phyloP scores from a whole-genome alignment of 2,329 filamentous ascomycete genomes.

The Sporothrix protearum region DNA sequence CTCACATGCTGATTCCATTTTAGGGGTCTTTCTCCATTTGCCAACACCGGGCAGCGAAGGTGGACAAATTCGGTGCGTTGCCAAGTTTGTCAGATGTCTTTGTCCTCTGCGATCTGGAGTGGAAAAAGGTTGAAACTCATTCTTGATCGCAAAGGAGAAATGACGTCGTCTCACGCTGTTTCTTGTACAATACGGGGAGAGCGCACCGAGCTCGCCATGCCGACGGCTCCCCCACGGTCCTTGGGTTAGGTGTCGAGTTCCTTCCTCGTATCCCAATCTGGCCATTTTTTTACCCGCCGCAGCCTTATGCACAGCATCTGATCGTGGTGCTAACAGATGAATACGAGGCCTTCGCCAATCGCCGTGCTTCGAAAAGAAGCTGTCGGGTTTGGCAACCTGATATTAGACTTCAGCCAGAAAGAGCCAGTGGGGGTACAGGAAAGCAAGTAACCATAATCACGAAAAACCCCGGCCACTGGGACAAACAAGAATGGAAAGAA shows the following conservation, averaged over 20 bases:
- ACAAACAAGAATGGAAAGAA: background rate
- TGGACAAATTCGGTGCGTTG: background rate
- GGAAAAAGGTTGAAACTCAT: background rate
- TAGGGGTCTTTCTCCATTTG: background rate
- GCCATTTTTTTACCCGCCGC: background rate
- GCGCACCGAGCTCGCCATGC: background rate
- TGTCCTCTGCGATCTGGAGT: background rate
- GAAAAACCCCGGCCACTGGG: constrained; percentile 3
- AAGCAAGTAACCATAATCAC: background rate
- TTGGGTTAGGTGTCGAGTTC: background rate
- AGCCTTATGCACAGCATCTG: background rate
- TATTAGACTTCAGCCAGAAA: background rate
- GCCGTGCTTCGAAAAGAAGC: background rate
- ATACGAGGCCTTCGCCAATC: constrained; percentile 5
- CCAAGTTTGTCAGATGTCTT: background rate
- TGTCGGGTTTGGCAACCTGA: background rate
- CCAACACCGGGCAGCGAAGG: background rate
- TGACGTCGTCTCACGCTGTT: constrained; percentile 1
- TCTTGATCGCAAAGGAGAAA: background rate
- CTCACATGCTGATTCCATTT: constrained; percentile 2
- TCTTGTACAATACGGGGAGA: background rate
- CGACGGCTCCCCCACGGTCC: background rate
- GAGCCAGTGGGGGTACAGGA: too few species aligned
- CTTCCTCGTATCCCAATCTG: background rate
- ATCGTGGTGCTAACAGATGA: background rate